Conservation (phyloP, 208 protist species). For the Naegleria fowleri region DNA sequence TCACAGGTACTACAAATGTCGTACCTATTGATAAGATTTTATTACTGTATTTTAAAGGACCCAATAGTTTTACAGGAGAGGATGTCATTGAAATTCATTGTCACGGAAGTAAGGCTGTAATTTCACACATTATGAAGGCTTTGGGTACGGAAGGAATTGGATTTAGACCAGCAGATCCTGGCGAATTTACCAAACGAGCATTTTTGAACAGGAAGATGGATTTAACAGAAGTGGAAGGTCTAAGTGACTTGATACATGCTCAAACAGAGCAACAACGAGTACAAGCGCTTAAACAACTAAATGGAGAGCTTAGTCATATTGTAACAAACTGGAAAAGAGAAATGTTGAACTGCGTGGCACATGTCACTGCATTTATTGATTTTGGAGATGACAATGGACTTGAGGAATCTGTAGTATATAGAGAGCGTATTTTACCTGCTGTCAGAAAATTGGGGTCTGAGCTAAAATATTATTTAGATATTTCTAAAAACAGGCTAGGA, state of each 20-base stretch:
- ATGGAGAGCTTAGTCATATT: slow-evolving; percentile 43
- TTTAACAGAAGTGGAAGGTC: slow-evolving; percentile 58
- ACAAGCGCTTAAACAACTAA: slow-evolving; percentile 52
- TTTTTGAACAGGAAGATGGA: slow-evolving; percentile 63
- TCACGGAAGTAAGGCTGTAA: slow-evolving; percentile 58
- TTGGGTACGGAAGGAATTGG: slow-evolving; percentile 32
- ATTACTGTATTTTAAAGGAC: slow-evolving; percentile 32
- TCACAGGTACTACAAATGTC: too few species aligned
- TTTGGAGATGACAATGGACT: slow-evolving; percentile 67
- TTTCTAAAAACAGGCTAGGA: slow-evolving; percentile 4
- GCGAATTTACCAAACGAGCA: slow-evolving; percentile 58
- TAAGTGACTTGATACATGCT: slow-evolving; percentile 61
- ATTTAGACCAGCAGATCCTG: slow-evolving; percentile 50
- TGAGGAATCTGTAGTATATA: slow-evolving; percentile 33
- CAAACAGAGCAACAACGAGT: slow-evolving; percentile 55
- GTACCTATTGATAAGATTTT: slow-evolving; percentile 21
- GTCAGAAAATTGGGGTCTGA: slow-evolving; percentile 43
- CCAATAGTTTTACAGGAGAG: slow-evolving; percentile 61
- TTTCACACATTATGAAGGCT: slow-evolving; percentile 43
- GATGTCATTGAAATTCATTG: slow-evolving; percentile 66
- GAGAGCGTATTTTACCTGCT: slow-evolving; percentile 39
- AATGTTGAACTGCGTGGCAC: slow-evolving; percentile 48
- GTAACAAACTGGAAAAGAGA: slow-evolving; percentile 29
- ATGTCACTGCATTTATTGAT: slow-evolving; percentile 65
- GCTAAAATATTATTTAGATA: slow-evolving; percentile 40